Percentiles rank a stretch among this genome's conserved stretches.
These are phyloP conservation scores for Lactarius sp. DNA, from an alignment of 768 basidiomycete genomes.

Conservation along the genomic window DNA sequence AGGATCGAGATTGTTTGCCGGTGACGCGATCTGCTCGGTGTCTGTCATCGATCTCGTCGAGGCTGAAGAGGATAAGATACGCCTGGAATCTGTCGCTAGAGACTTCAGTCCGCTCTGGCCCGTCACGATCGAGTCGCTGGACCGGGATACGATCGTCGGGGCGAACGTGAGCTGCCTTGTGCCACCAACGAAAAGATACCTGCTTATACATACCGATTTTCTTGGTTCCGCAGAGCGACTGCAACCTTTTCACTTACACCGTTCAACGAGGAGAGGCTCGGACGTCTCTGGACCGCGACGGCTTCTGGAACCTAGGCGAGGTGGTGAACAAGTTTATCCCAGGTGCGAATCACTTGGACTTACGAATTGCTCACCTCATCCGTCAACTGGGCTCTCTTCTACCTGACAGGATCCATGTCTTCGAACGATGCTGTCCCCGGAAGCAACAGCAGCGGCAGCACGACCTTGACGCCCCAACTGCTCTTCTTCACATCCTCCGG, in stretches of 20 bases:
- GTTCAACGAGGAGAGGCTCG: conserved; percentile 42
- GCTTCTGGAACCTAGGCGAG: conserved; percentile 71
- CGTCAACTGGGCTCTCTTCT: neutral
- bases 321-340: conserved; percentile 69
- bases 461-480: conserved; percentile 47
- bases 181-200: neutral
- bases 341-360: conserved; percentile 38
- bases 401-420: conserved; percentile 48
- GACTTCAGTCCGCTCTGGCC: conserved; percentile 79
- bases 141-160: conserved; percentile 55
- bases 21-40: conserved; percentile 77
- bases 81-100: conserved; percentile 47
- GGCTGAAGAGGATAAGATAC: conserved; percentile 36
- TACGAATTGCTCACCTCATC: neutral
- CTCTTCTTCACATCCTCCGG: conserved; percentile 77
- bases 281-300: conserved; percentile 53
- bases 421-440: conserved; percentile 40
- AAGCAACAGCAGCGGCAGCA: neutral
- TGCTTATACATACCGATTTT: neutral
- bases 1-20: conserved; percentile 55
- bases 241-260: conserved; percentile 63
- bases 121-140: conserved; percentile 54
- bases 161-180: conserved; percentile 56
- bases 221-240: conserved; percentile 44
- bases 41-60: conserved; percentile 53